Conservation (phyloP, 2,329 filamentous ascomycete species). For the Sphaerulina musiva region DNA sequence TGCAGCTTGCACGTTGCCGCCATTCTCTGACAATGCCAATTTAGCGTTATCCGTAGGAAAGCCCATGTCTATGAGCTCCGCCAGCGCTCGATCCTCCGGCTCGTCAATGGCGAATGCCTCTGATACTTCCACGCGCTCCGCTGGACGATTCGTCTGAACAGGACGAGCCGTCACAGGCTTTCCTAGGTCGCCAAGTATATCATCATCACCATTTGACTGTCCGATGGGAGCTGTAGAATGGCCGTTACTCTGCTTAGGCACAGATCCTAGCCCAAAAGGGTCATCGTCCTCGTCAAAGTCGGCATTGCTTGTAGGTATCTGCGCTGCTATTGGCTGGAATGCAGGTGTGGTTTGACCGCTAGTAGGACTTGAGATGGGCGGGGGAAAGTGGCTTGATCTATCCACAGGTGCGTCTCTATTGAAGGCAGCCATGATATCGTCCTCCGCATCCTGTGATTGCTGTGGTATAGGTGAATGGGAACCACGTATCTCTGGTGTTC, state of each 20-base stretch:
- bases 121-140: slow-evolving; percentile 3
- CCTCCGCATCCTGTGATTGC: slow-evolving; percentile 36
- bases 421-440: slow-evolving; percentile 58
- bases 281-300: slow-evolving; percentile 63
- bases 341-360: slow-evolving; percentile 40
- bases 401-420: slow-evolving; percentile 54
- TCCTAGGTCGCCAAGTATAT: slow-evolving; percentile 56
- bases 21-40: slow-evolving; percentile 71
- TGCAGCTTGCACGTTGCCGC: slow-evolving; percentile 76
- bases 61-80: slow-evolving; percentile 89
- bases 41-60: slow-evolving; percentile 81
- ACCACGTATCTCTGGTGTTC: slow-evolving; percentile 33
- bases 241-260: slow-evolving; percentile 21
- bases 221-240: slow-evolving; percentile 21
- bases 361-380: slow-evolving; percentile 31
- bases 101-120: slow-evolving; percentile 14
- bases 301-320: slow-evolving; percentile 4
- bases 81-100: slow-evolving; percentile 62
- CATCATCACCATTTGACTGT: slow-evolving; percentile 37
- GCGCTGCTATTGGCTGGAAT: slow-evolving; percentile 7
- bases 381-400: slow-evolving; percentile 54
- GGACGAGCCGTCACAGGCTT: slow-evolving; percentile 51
- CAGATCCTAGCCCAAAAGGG: slow-evolving; percentile 67
- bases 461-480: slow-evolving; percentile 20
- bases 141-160: not conserved